Conservation (phyloP, 108 stramenopile species). For the Licmophora abbreviata region DNA sequence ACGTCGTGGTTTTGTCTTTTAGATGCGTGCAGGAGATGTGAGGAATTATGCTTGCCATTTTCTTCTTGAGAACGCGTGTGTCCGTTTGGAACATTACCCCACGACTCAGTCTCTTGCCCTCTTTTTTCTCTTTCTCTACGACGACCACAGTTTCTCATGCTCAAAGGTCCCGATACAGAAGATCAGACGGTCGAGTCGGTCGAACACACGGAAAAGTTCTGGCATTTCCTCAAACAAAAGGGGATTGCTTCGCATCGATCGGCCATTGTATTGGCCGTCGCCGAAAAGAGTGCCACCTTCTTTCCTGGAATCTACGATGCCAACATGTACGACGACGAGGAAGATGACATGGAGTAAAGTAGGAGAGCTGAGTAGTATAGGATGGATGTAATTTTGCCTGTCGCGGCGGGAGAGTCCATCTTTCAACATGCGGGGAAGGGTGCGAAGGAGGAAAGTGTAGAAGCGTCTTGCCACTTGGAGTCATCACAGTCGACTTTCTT, state of each 20-base stretch:
- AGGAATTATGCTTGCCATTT: no score
- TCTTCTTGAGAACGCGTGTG: no score
- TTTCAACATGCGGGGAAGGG: neutral
- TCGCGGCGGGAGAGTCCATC: neutral
- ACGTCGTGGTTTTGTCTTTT: slow-evolving; percentile 9
- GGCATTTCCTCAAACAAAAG: slow-evolving; percentile 81
- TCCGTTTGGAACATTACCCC: no score
- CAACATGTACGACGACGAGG: slow-evolving; percentile 63
- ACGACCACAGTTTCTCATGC: slow-evolving; percentile 87
- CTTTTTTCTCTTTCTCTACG: no score
- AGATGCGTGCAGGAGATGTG: no score
- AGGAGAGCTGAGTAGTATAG: neutral
- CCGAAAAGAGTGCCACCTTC: slow-evolving; percentile 84
- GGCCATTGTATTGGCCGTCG: slow-evolving; percentile 88
- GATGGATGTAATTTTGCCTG: neutral
- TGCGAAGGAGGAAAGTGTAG: no score
- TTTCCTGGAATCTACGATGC: slow-evolving; percentile 88
- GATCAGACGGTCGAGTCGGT: slow-evolving; percentile 64
- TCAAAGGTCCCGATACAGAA: slow-evolving; percentile 81
- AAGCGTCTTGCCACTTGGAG: no score
- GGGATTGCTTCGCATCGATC: slow-evolving; percentile 85
- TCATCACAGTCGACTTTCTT: no score
- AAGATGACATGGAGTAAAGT: slow-evolving; percentile 41
- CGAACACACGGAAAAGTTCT: slow-evolving; percentile 94
- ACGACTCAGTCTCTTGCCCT: no score